Conservation (phyloP, 148 eudicot genomes). For the Fagopyrum tataricum region DNA sequence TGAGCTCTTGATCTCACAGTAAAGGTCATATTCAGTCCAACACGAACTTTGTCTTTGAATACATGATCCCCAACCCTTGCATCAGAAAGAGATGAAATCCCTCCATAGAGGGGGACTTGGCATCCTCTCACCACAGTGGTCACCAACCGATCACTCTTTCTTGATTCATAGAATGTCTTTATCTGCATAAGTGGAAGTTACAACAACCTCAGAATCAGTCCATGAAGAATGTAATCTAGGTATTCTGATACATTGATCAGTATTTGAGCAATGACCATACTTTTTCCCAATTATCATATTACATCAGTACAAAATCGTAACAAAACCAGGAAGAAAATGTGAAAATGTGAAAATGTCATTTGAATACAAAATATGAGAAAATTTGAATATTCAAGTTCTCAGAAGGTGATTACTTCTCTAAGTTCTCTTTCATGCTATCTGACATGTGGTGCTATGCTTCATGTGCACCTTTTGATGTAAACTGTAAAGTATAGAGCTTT, state of each 20-base stretch:
- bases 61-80: slow-evolving; percentile 16
- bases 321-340: no score
- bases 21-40: slow-evolving; percentile 64
- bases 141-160: slow-evolving; percentile 44
- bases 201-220: background rate
- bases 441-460: background rate
- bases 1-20: slow-evolving; percentile 64
- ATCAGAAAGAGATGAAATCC: slow-evolving; percentile 30
- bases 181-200: slow-evolving; percentile 26
- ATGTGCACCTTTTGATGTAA: background rate
- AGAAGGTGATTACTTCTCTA: background rate
- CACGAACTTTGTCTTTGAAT: slow-evolving; percentile 24
- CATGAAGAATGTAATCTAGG: background rate
- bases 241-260: background rate
- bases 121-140: slow-evolving; percentile 35
- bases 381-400: background rate
- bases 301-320: background rate
- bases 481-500: background rate
- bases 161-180: slow-evolving; percentile 56
- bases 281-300: background rate
- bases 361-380: no score
- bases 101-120: slow-evolving; percentile 71
- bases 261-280: background rate
- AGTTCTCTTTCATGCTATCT: background rate
- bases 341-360: background rate